These are phyloP conservation scores for Mortierella sp. DNA, from an alignment of 371 early-diverging fungal genomes.

Conservation along the genomic window DNA sequence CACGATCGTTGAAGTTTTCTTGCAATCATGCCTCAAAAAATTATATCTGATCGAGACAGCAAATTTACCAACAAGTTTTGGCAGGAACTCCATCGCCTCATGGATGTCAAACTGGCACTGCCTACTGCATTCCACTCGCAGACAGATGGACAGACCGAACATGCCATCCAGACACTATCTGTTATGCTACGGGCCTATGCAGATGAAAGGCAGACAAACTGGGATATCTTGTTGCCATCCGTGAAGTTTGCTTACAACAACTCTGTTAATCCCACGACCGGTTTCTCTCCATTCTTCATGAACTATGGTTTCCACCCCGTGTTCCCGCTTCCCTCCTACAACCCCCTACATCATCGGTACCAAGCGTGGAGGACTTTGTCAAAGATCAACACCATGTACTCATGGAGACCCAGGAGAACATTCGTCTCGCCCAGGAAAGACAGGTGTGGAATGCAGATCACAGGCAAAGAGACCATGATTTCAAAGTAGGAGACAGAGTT, in stretches of 20 bases:
- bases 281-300: too few relatives aligned
- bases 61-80: conserved; percentile 14
- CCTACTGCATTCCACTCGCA: conserved; percentile 56
- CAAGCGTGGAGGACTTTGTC: too few relatives aligned
- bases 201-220: conserved; percentile 52
- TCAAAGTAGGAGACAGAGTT: conserved; percentile 13
- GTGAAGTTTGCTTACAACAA: conserved; percentile 55
- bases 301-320: too few relatives aligned
- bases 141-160: conserved; percentile 67
- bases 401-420: background rate
- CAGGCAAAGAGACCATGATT: conserved; percentile 4
- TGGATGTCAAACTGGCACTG: conserved; percentile 36
- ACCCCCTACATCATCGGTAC: too few relatives aligned
- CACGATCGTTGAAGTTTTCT: too few relatives aligned
- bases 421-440: background rate
- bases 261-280: too few relatives aligned
- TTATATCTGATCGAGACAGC: too few relatives aligned
- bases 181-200: conserved; percentile 58
- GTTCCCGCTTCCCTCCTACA: too few relatives aligned
- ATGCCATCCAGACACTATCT: conserved; percentile 58
- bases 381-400: too few relatives aligned
- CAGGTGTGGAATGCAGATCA: conserved; percentile 4
- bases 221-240: conserved; percentile 54
- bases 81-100: conserved; percentile 10
- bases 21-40: too few relatives aligned